Evolutionary conservation across 1,139 yeast genomes (phyloP), one percentile per base, ranked within the genome.

Genomic region (Yamadazyma jaroonii): DNA sequence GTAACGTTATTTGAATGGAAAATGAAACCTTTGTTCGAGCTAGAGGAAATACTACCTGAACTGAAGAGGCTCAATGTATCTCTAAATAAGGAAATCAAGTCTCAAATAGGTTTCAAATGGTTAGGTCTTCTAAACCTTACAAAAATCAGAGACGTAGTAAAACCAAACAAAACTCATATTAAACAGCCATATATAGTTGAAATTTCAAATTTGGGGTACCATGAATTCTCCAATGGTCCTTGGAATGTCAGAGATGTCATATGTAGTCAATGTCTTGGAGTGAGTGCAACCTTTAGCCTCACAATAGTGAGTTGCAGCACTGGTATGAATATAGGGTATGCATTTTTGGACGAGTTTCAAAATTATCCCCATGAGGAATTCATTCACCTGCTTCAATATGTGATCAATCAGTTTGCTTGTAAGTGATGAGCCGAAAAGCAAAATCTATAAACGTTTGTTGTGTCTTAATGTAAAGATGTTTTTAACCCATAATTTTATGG

Each of bases 381-480:
- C 24, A 29, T 17, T 9, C 6, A 8, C 9, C n/a, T 29, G 13
- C 12, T 29, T 9, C 10, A 29, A n/a, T 9, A 5, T 7, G 17
- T 17, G 3, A n/a, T 24, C 25, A 5, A 10, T 24, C 8, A 25
- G 28, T 10, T 25, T n/a, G 9, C 13, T n/a, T n/a, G n/a, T n/a
- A n/a, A n/a, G n/a, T n/a, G n/a, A n/a, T n/a, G n/a, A n/a, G n/a
- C n/a, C n/a, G 13, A n/a, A 17, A 11, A 7, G 31, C n/a, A 12
- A n/a, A 20, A 5, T 22, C 14, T 17, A 23, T n/a, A 34, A 22
- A 3, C 5, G 3, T 11, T 22, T 34, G 10, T 15, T 14, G 20
- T 34, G 37, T 2, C n/a, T 23, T 6, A 29, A 10, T 20, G 25
- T 34, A 15, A 30, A 29, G 11, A 20, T 29, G 30, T 25, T 29